Conservation (phyloP, 192 early-diverging fungal genomes). For the Lunasporangiospora selenospora region DNA sequence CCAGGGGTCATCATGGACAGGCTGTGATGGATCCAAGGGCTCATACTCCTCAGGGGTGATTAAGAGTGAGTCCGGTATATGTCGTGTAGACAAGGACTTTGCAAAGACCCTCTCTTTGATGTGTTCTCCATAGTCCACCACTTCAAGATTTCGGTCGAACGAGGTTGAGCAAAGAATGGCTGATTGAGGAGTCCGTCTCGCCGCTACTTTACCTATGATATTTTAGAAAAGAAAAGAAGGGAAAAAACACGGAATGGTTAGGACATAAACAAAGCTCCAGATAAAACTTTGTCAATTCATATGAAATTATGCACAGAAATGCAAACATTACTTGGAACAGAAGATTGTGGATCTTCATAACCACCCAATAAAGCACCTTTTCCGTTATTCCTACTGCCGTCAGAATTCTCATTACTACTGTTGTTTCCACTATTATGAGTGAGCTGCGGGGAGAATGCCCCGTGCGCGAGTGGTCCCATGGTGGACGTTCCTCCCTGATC, state of each 20-base stretch:
- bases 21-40: slow-evolving; percentile 17
- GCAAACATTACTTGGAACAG: no score
- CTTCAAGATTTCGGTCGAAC: slow-evolving; percentile 37
- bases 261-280: no score
- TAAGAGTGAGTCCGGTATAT: slow-evolving; percentile 34
- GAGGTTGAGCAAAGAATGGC: slow-evolving; percentile 36
- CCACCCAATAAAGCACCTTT: no score
- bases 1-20: slow-evolving; percentile 35
- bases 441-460: slow-evolving; percentile 6
- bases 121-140: slow-evolving; percentile 9
- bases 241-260: no score
- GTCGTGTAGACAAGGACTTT: slow-evolving; percentile 25
- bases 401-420: no score
- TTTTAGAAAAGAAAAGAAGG: no score
- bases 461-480: neutral
- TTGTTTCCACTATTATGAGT: no score
- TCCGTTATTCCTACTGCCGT: no score
- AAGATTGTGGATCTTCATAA: no score
- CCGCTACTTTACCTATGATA: slow-evolving; percentile 21
- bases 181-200: slow-evolving; percentile 18
- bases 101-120: slow-evolving; percentile 25
- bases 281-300: no score
- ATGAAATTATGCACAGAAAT: no score
- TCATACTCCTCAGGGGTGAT: slow-evolving; percentile 45
- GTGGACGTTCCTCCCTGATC: neutral